These are phyloP conservation scores for Trametes sanguinea DNA, from an alignment of 768 basidiomycete species.

Conservation along the genomic window DNA sequence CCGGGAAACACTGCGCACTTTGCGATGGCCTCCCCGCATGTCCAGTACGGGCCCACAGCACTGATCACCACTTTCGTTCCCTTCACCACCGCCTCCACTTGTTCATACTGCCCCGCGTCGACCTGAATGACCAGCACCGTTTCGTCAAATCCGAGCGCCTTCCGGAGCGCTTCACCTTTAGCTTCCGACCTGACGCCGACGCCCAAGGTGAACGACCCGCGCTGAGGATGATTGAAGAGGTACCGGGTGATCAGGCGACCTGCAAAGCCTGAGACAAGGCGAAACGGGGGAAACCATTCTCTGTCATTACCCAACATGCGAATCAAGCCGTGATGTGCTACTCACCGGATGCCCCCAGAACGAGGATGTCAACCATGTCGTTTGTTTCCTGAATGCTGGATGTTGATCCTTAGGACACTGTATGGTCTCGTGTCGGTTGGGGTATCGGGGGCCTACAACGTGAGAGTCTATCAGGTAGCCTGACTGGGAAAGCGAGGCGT, in stretches of 20 bases:
- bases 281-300: neutral
- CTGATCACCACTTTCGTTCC: conserved; percentile 71
- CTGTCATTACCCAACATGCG: too few species aligned
- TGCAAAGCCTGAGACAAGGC: conserved; percentile 51
- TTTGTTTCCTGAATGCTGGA: too few species aligned
- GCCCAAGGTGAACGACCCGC: conserved; percentile 60
- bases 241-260: conserved; percentile 71
- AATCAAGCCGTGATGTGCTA: neutral
- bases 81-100: conserved; percentile 60
- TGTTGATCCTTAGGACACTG: too few species aligned
- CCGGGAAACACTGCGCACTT: conserved; percentile 39
- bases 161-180: conserved; percentile 57
- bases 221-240: conserved; percentile 63
- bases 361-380: conserved; percentile 55
- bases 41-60: conserved; percentile 74
- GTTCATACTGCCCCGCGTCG: conserved; percentile 56
- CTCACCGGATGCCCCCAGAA: conserved; percentile 69
- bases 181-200: conserved; percentile 67
- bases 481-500: too few species aligned
- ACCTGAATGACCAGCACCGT: conserved; percentile 49
- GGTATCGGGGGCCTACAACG: too few species aligned
- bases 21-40: conserved; percentile 75
- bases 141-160: conserved; percentile 47
- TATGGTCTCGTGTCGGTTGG: too few species aligned
- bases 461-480: too few species aligned